Evolutionary conservation across 108 stramenopile genomes (phyloP).

Genomic region (Skeletonema tropicum): DNA sequence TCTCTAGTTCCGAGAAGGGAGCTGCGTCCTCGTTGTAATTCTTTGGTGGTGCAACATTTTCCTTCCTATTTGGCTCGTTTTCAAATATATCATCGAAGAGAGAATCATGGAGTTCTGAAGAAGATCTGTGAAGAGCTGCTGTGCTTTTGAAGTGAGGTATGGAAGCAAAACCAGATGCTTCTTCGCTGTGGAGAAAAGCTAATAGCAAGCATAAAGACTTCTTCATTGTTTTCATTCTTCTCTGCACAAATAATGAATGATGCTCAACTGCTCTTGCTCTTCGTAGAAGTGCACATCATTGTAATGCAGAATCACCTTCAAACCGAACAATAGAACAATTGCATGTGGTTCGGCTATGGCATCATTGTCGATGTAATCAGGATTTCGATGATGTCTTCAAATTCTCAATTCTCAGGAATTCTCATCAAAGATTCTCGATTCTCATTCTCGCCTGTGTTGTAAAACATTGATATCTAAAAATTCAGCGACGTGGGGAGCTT

Average conservation of each 20-base stretch:
- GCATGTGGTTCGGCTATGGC: too few species aligned
- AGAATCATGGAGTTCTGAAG: not conserved
- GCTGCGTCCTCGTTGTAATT: conserved; percentile 35
- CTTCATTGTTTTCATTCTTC: not conserved
- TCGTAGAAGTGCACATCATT: too few species aligned
- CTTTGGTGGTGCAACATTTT: not conserved
- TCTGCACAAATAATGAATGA: not conserved
- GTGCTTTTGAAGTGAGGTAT: not conserved
- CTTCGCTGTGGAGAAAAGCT: conserved; percentile 1
- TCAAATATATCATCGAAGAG: conserved; percentile 7
- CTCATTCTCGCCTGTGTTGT: too few species aligned
- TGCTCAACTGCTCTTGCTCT: not conserved
- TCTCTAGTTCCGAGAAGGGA: conserved; percentile 37
- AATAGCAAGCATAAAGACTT: not conserved
- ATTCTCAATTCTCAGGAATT: too few species aligned
- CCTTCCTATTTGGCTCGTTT: not conserved
- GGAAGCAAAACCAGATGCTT: not conserved
- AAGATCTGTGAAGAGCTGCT: not conserved
- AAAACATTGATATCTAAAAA: too few species aligned
- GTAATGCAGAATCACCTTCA: too few species aligned
- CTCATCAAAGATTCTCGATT: too few species aligned
- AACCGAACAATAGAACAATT: too few species aligned
- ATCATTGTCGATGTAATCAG: too few species aligned
- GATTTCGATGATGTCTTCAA: too few species aligned
- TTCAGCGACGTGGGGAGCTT: too few species aligned